Evolutionary conservation across 2,329 filamentous ascomycete genomes (phyloP).

Genomic region (Spiromastix sp.): DNA sequence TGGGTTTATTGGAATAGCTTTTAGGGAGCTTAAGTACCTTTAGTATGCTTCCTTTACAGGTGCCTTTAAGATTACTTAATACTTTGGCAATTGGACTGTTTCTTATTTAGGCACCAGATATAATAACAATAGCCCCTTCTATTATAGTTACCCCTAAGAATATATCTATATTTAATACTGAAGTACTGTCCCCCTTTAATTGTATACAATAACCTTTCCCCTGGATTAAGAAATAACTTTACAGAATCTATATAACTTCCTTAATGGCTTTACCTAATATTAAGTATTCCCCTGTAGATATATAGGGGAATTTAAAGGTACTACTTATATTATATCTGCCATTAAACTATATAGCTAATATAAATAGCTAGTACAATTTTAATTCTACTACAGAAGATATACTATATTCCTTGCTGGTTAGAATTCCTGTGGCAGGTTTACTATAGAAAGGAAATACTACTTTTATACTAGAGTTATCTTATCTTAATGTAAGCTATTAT

Average conservation of each 20-base stretch:
- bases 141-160: neutral
- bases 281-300: conserved; percentile 5
- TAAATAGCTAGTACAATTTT: conserved; percentile 6
- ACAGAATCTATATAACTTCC: conserved; percentile 7
- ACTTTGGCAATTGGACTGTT: conserved; percentile 6
- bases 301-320: conserved; percentile 10
- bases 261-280: conserved; percentile 3
- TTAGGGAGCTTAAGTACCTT: conserved; percentile 9
- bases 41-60: conserved; percentile 6
- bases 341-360: conserved; percentile 1
- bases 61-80: conserved; percentile 7
- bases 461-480: conserved; percentile 8
- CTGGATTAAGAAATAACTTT: neutral
- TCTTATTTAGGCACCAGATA: conserved; percentile 7
- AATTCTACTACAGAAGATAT: neutral
- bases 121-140: conserved; percentile 1
- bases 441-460: conserved; percentile 3
- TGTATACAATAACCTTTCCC: neutral
- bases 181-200: conserved; percentile 5
- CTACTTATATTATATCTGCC: conserved; percentile 6
- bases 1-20: conserved; percentile 8
- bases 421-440: conserved; percentile 3
- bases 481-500: conserved; percentile 6
- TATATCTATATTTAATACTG: conserved; percentile 3
- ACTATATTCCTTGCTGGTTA: conserved; percentile 6